phyloP scores from a whole-genome alignment of 148 eudicot species.

The Arctostaphylos glauca region DNA sequence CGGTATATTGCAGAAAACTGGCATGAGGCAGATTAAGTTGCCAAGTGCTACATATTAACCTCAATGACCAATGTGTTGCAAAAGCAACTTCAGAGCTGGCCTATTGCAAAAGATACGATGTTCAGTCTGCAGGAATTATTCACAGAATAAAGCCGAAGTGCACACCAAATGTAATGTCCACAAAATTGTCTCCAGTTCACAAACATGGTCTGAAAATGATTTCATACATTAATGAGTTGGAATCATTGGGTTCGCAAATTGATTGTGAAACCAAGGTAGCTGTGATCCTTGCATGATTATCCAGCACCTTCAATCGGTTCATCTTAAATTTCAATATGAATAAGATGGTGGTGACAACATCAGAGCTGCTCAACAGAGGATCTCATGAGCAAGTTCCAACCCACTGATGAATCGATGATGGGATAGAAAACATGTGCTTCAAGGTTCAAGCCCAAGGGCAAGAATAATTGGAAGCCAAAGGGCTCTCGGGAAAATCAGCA shows the following conservation, averaged over 20 bases:
- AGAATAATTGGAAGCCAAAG: background rate
- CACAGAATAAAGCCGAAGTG: background rate
- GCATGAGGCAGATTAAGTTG: background rate
- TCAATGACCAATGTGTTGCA: background rate
- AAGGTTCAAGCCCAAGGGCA: background rate
- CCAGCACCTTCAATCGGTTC: background rate
- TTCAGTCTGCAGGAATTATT: background rate
- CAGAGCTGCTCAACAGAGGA: background rate
- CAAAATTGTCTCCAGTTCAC: background rate
- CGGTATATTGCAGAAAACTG: background rate
- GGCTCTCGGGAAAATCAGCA: background rate
- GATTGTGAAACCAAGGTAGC: background rate
- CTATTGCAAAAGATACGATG: background rate
- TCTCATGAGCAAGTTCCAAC: background rate
- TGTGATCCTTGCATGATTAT: background rate
- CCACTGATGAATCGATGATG: background rate
- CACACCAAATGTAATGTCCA: background rate
- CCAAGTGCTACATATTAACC: background rate
- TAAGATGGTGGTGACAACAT: background rate
- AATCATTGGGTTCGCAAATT: background rate
- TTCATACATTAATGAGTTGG: background rate
- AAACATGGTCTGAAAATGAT: background rate
- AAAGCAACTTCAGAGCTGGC: background rate
- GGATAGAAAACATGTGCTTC: background rate
- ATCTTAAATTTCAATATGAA: too few species aligned